Evolutionary conservation across 164 flowering plant species (phyloP).

Genomic region (Chimonanthus salicifolius): DNA sequence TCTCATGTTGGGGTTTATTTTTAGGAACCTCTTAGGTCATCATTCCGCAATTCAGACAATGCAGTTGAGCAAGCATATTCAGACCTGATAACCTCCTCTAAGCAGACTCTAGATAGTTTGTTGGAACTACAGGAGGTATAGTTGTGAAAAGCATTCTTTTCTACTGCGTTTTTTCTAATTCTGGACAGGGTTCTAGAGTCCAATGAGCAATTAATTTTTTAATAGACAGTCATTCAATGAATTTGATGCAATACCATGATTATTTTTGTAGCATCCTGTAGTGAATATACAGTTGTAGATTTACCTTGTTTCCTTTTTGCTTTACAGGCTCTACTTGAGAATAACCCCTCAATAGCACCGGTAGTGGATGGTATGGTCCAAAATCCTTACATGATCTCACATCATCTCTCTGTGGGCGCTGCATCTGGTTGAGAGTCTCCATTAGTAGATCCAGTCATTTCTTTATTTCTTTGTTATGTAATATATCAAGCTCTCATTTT

Average conservation of each 20-base stretch:
- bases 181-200: not conserved
- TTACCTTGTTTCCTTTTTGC: not conserved
- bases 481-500: too few relatives aligned
- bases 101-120: constrained; percentile 61
- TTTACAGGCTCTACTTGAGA: constrained; percentile 71
- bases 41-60: constrained; percentile 42
- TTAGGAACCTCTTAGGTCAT: constrained; percentile 69
- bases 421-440: too few relatives aligned
- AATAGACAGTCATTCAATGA: not conserved
- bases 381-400: not conserved
- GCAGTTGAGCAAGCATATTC: constrained; percentile 52
- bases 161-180: not conserved
- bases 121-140: constrained; percentile 75
- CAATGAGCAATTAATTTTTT: too few relatives aligned
- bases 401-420: not conserved
- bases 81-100: constrained; percentile 55
- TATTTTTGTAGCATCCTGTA: not conserved
- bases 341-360: constrained; percentile 62
- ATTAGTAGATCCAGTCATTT: too few relatives aligned
- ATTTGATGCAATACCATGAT: not conserved
- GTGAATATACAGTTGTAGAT: too few relatives aligned
- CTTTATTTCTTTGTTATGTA: too few relatives aligned
- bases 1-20: constrained; percentile 4
- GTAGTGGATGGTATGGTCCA: constrained; percentile 44
- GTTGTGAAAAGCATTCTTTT: not conserved